These are phyloP conservation scores for Schwanniomyces polymorphus DNA, from an alignment of 805 yeast genomes.

Conservation along the genomic window DNA sequence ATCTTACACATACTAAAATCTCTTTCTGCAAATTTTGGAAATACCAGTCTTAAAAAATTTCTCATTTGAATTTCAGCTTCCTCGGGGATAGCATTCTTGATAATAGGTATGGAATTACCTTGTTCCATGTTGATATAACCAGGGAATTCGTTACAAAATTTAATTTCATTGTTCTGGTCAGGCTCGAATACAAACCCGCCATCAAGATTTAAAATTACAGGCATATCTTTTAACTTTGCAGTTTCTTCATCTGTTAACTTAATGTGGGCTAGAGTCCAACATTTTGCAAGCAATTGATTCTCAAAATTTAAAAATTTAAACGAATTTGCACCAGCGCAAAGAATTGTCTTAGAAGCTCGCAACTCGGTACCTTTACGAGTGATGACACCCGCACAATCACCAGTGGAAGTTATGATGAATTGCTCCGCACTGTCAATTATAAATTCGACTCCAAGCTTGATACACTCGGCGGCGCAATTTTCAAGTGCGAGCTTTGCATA, in stretches of 20 bases:
- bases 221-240: conserved; percentile 33
- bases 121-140: conserved; percentile 4
- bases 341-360: conserved; percentile 31
- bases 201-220: conserved; percentile 43
- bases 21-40: conserved; percentile 41
- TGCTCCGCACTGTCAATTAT: conserved; percentile 20
- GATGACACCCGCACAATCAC: conserved; percentile 22
- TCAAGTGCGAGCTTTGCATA: conserved; percentile 5
- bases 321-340: conserved; percentile 39
- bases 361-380: conserved; percentile 22
- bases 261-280: conserved; percentile 37
- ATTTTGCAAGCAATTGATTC: conserved; percentile 34
- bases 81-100: conserved; percentile 32
- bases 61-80: conserved; percentile 24
- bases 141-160: conserved; percentile 6
- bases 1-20: conserved; percentile 11
- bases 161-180: conserved; percentile 14
- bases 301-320: conserved; percentile 27
- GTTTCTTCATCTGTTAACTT: conserved; percentile 34
- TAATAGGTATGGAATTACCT: conserved; percentile 29
- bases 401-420: conserved; percentile 8
- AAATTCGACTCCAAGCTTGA: conserved; percentile 29
- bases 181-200: conserved; percentile 44
- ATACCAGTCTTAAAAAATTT: conserved; percentile 22
- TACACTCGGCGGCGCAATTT: conserved; percentile 21